Evolutionary conservation across 2,329 filamentous ascomycete species (phyloP).

Genomic region (Sporothrix luriei): DNA sequence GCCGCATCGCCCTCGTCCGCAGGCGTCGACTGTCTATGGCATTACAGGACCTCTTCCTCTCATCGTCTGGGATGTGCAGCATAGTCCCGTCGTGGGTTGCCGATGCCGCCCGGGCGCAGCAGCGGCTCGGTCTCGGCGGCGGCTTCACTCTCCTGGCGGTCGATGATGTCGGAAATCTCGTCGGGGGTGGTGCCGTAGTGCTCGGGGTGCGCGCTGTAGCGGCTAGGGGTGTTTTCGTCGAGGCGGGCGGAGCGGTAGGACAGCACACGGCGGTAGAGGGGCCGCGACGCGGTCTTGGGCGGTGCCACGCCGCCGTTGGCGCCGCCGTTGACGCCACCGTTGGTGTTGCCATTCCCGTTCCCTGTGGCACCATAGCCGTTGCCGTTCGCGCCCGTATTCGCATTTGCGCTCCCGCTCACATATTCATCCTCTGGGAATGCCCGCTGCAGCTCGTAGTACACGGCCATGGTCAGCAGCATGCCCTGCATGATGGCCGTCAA

Average conservation of each 20-base stretch:
- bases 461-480: constrained; percentile 73
- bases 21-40: too few relatives aligned
- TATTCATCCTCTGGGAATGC: constrained; percentile 32
- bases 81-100: constrained; percentile 43
- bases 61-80: not conserved
- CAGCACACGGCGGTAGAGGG: constrained; percentile 48
- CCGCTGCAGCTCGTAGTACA: constrained; percentile 68
- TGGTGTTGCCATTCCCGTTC: constrained; percentile 36
- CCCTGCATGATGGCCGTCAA: constrained; percentile 87
- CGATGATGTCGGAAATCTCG: constrained; percentile 54
- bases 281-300: constrained; percentile 42
- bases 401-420: not conserved
- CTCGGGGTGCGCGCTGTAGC: constrained; percentile 57
- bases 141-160: constrained; percentile 55
- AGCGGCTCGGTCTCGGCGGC: constrained; percentile 55
- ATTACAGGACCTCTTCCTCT: too few relatives aligned
- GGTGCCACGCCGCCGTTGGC: constrained; percentile 27
- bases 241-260: constrained; percentile 48
- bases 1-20: not conserved
- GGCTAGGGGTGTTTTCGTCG: constrained; percentile 55
- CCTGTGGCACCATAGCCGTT: constrained; percentile 38
- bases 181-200: constrained; percentile 56
- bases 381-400: constrained; percentile 27
- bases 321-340: not conserved
- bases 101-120: constrained; percentile 54